A percentile compares a stretch with the other conserved stretches of the same genome.
Conservation (phyloP, 75 land plant species). For the Pseudotsuga menziesii region DNA sequence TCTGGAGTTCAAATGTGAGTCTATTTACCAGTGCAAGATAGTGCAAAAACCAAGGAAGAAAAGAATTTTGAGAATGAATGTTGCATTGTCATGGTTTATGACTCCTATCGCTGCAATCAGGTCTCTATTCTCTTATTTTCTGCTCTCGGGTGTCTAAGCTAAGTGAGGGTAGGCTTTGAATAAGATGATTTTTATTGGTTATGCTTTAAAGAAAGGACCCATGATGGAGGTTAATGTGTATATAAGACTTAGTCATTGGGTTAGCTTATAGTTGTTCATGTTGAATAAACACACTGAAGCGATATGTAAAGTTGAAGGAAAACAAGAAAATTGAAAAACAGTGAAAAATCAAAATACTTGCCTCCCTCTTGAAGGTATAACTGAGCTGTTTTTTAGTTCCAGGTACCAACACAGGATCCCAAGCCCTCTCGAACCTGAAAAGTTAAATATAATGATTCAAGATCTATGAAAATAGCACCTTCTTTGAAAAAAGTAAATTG, state of each 20-base stretch:
- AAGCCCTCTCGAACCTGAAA: conserved; percentile 81
- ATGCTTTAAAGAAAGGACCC: no score
- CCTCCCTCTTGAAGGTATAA: conserved; percentile 70
- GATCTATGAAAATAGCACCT: background rate
- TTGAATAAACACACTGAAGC: background rate
- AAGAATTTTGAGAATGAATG: background rate
- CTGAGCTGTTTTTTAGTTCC: conserved; percentile 68
- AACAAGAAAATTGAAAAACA: background rate
- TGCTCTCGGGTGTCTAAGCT: background rate
- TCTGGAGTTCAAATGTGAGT: background rate
- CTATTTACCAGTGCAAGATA: background rate
- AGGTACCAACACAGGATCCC: conserved; percentile 83
- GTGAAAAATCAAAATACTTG: conserved; percentile 23
- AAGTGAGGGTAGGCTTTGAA: no score
- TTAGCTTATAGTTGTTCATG: conserved; percentile 1
- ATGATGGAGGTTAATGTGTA: no score
- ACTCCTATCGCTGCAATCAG: background rate
- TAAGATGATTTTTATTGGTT: no score
- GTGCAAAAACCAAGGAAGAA: background rate
- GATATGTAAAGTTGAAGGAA: background rate
- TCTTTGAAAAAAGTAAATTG: no score
- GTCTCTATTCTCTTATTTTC: background rate
- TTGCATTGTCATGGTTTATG: background rate
- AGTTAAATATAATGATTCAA: background rate
- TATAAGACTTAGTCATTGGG: no score